Conservation (phyloP, 2,329 filamentous ascomycete genomes). For the Trichoderma semiorbis region DNA sequence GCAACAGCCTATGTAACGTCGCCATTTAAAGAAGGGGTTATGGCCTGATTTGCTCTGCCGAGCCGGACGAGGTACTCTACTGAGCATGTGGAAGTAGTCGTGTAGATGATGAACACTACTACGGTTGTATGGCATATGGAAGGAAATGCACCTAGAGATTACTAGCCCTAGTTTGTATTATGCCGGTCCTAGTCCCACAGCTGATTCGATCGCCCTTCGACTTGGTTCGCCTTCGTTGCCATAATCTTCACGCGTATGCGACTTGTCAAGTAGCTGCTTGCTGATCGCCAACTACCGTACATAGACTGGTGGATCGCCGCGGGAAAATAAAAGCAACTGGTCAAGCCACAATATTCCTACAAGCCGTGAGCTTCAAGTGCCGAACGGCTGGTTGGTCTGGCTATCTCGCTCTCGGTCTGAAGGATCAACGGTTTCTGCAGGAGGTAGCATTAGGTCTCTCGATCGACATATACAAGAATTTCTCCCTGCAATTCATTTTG, state of each 20-base stretch:
- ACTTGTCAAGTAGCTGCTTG: background rate
- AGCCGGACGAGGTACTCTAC: background rate
- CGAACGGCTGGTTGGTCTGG: background rate
- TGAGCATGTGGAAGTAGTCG: background rate
- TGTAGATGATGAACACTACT: too few species aligned
- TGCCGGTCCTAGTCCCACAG: background rate
- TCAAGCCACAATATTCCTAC: background rate
- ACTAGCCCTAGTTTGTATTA: background rate
- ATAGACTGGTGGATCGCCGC: background rate
- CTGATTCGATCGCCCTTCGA: background rate
- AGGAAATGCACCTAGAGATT: background rate
- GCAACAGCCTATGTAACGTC: background rate
- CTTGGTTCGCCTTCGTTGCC: background rate
- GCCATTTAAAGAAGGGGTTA: background rate
- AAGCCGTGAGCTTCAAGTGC: background rate
- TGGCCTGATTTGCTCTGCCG: background rate
- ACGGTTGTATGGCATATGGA: background rate
- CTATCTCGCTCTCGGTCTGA: background rate
- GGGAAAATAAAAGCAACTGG: background rate
- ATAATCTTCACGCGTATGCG: background rate
- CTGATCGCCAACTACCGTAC: background rate
- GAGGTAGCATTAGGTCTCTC: background rate
- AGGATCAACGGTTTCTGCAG: background rate
- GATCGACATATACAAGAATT: background rate
- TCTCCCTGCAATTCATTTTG: background rate